Percentiles rank a stretch among this genome's conserved stretches.
Conservation (phyloP, 345 rosid genomes). For the Erodium maritimum region DNA sequence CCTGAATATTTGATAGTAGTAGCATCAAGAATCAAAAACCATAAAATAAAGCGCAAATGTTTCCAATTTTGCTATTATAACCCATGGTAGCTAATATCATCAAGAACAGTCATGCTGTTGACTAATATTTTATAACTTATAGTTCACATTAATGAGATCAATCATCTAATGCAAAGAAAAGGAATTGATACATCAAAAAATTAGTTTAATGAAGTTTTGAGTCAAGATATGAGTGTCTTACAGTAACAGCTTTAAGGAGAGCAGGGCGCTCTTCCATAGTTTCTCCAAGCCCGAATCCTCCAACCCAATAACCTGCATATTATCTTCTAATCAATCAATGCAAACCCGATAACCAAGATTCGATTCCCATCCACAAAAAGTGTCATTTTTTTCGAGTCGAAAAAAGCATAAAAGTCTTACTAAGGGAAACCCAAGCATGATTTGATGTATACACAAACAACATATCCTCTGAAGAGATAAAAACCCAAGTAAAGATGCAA, state of each 20-base stretch:
- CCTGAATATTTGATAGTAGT: conserved; percentile 24
- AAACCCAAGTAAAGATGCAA: too few relatives aligned
- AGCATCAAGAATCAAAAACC: conserved; percentile 8
- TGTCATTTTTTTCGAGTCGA: too few relatives aligned
- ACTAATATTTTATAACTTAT: background rate
- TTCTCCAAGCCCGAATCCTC: conserved; percentile 81
- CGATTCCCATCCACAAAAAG: background rate
- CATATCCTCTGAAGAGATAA: too few relatives aligned
- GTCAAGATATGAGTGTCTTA: conserved; percentile 19
- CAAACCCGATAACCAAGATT: background rate
- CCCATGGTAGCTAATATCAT: background rate
- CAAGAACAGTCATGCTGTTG: too few relatives aligned
- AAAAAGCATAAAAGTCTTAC: background rate
- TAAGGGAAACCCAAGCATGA: background rate
- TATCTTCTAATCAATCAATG: conserved; percentile 7
- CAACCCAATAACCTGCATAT: conserved; percentile 61
- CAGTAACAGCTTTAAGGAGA: conserved; percentile 48
- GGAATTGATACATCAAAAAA: background rate
- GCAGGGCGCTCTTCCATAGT: conserved; percentile 53
- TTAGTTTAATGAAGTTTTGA: too few relatives aligned
- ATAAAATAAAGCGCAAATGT: background rate
- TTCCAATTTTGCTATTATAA: background rate
- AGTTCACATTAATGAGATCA: background rate
- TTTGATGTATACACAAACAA: background rate
- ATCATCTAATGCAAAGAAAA: background rate